Base-by-base conservation (phyloP, 73 alveolate genomes). In the Breviolum minutum region DNA sequence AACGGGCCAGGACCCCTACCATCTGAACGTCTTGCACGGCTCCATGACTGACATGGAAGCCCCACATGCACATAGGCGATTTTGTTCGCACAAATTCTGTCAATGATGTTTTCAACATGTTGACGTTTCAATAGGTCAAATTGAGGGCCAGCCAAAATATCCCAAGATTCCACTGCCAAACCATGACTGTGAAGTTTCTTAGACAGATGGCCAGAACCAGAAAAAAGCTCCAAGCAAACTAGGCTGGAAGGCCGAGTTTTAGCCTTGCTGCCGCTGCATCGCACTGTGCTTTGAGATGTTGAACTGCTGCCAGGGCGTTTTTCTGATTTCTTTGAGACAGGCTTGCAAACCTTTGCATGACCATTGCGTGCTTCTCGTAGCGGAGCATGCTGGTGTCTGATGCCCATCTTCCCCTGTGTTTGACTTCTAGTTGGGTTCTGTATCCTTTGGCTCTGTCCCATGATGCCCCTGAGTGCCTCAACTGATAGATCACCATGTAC, bases 331-430 rank as follows among this genome's bases (percentile, higher is more conserved):
- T 8, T 29, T 20, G 69, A 2, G 89, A 66, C 89, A 87, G 69
- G 70, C 16, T 63, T 61, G 63, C 48, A 54, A 63, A 87, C 64
- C 29, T 81, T 69, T 87, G 95, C 6, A 82, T 63, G 16, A 92
- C 98, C 98, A 74, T 61, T 3, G 98, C 98, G 61, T 76, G 90
- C 26, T 63, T 79, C 22, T 92, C 98, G 90, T 92, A 92, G 19
- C 98, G 29, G 12, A 17, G 40, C 82, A 92, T 69, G 81, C 71
- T 27, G 64, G 20, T 27, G 81, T 92, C 98, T 7, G 98, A 54
- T 1, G 98, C 98, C 98, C 98, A 92, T 6, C 98, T 70, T 26
- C 98, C 98, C 61, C 98, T 54, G n/a, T 5, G 81, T 82, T 92
- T 92, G 69, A 92, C 91, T n/a, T 92, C 98, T 73, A 92, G 54